Evolutionary conservation across 805 yeast genomes (phyloP).

Genomic region (Candida yuanshanica): DNA sequence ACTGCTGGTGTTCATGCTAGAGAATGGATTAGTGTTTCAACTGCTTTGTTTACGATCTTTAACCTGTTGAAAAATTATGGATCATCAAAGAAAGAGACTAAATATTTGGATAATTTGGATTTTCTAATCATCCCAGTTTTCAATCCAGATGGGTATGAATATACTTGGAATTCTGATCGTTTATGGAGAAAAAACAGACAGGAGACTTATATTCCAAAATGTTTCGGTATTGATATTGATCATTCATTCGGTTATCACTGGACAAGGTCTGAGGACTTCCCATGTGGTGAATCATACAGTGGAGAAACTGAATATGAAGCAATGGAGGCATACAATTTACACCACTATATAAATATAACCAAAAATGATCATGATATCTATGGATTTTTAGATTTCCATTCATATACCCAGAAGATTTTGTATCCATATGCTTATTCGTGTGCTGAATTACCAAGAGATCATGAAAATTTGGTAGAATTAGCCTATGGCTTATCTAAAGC

Average conservation of each 20-base stretch:
- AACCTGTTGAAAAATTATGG: conserved; percentile 44
- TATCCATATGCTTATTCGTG: conserved; percentile 84
- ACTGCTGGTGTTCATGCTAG: conserved; percentile 87
- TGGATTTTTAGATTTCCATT: conserved; percentile 80
- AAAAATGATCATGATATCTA: conserved; percentile 50
- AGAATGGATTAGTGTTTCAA: conserved; percentile 79
- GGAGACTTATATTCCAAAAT: conserved; percentile 55
- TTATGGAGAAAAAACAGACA: conserved; percentile 90
- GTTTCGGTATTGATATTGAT: conserved; percentile 83
- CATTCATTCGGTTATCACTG: conserved; percentile 78
- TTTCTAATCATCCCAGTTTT: conserved; percentile 75
- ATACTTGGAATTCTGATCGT: conserved; percentile 75
- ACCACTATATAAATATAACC: conserved; percentile 37
- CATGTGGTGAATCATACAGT: conserved; percentile 55
- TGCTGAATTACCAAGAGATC: conserved; percentile 65
- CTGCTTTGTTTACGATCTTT: conserved; percentile 54
- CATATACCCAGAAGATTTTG: conserved; percentile 77
- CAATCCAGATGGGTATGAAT: conserved; percentile 88
- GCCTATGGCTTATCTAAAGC: conserved; percentile 78
- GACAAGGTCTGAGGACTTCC: conserved; percentile 46
- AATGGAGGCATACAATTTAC: conserved; percentile 48
- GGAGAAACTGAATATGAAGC: conserved; percentile 67
- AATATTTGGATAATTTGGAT: conserved; percentile 53
- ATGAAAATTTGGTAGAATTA: conserved; percentile 73
- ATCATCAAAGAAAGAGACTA: conserved; percentile 32